These are phyloP conservation scores for Phaeosphaeriaceae sp. DNA, from an alignment of 2,329 filamentous ascomycete genomes.

Conservation along the genomic window DNA sequence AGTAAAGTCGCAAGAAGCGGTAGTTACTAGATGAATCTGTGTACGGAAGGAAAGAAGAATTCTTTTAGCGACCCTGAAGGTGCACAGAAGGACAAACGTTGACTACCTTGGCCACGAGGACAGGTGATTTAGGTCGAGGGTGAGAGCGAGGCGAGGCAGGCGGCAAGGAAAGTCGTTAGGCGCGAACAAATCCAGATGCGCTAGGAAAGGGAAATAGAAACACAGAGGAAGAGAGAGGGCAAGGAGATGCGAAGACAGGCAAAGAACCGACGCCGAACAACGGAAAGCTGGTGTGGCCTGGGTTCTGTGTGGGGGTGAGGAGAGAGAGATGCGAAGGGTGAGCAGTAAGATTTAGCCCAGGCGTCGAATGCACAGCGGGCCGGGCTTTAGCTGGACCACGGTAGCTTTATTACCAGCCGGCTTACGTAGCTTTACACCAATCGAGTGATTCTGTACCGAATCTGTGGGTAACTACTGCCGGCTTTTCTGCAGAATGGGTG, in stretches of 20 bases:
- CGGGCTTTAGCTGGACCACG: conserved; percentile 7
- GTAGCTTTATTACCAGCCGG: conserved; percentile 12
- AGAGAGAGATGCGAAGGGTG: conserved; percentile 34
- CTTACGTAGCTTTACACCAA: neutral
- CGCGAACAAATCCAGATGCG: conserved; percentile 36
- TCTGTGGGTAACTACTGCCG: too few species aligned
- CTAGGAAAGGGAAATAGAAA: conserved; percentile 48
- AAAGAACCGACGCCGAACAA: conserved; percentile 46
- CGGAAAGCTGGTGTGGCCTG: conserved; percentile 33
- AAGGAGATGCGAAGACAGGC: conserved; percentile 40
- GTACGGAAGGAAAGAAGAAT: conserved; percentile 4
- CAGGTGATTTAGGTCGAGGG: conserved; percentile 16
- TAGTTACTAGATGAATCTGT: conserved; percentile 4
- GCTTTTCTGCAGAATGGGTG: too few species aligned
- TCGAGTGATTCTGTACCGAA: too few species aligned
- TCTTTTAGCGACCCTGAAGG: conserved; percentile 12
- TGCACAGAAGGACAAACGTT: conserved; percentile 14
- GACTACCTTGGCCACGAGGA: conserved; percentile 15
- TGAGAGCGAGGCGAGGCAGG: conserved; percentile 30
- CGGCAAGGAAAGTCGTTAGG: conserved; percentile 39
- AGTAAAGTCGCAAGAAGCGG: conserved; percentile 21
- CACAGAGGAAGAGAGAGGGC: conserved; percentile 41
- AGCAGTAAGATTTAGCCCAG: conserved; percentile 37
- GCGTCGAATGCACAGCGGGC: conserved; percentile 20
- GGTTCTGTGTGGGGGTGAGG: conserved; percentile 45